Base-by-base conservation (phyloP, 2,329 filamentous ascomycete genomes). In the Drechslerella stenobrocha region DNA sequence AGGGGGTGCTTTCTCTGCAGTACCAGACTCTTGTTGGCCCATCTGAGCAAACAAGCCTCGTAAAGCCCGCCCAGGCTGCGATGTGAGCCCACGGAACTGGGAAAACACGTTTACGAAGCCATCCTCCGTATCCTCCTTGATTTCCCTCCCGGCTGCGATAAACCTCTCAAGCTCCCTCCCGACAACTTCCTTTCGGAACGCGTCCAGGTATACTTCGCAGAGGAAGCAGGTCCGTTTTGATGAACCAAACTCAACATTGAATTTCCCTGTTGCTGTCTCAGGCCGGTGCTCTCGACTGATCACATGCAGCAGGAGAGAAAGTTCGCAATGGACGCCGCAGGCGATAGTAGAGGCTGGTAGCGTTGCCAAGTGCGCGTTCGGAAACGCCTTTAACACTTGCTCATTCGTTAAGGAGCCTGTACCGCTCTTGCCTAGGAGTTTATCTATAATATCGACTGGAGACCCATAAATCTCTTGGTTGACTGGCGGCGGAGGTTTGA, bases 121-220 rank as follows among this genome's bases (percentile, higher is more conserved):
- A 32, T 52, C 40, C 44, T 28, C 23, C 40, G 37, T 20, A 23
- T 24, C 11, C 15, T 24, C 6, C 20, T 28, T 2, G 24, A 22
- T 4, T 23, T 40, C n/a, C 23, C 1, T 7, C 23, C 28, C 23
- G 11, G 13, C 40, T 3, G 6, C 2, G 2, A 63, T 15, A 35
- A 63, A 55, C 11, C 22, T 53, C 3, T 15, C 11, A 8, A 55
- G 26, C 9, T 50, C 50, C n/a, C 23, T 23, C 7, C 57, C 57
- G 18, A 53, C 30, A 1, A 61, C 13, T 13, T 45, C 22, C n/a
- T 5, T 53, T 23, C 32, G 44, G 15, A 63, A 23, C 1, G 22
- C 50, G 9, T 55, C 44, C 2, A 55, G 26, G n/a, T 63, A 63
- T 22, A 34, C 42, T 9, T 63, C 58, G 22, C 58, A 63, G n/a